Evolutionary conservation across 73 alveolate genomes (phyloP).

Genomic region (Tetrahymena elliotti): DNA sequence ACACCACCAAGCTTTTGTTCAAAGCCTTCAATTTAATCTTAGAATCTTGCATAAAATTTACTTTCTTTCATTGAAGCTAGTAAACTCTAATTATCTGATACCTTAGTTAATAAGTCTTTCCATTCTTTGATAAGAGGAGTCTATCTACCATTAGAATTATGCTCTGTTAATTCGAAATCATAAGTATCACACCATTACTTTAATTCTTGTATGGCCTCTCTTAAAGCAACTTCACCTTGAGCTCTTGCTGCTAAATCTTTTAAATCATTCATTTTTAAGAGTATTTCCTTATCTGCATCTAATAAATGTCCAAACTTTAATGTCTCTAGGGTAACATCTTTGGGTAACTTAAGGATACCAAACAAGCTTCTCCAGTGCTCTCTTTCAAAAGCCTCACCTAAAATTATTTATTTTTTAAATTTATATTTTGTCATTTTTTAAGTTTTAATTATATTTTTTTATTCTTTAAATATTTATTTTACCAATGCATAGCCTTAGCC

Average conservation of each 20-base stretch:
- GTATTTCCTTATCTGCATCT: constrained; percentile 50
- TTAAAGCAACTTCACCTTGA: constrained; percentile 96
- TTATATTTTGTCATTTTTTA: constrained; percentile 61
- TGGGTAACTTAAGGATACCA: constrained; percentile 87
- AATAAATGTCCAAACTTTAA: constrained; percentile 87
- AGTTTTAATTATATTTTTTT: background rate
- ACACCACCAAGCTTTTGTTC: constrained; percentile 89
- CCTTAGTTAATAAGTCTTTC: constrained; percentile 98
- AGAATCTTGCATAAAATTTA: constrained; percentile 83
- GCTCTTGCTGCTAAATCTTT: constrained; percentile 98
- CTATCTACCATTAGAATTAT: constrained; percentile 74
- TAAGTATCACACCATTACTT: constrained; percentile 66
- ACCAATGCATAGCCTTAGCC: background rate
- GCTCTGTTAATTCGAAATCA: constrained; percentile 72
- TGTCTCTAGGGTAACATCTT: constrained; percentile 93
- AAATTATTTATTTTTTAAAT: constrained; percentile 79
- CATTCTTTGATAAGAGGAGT: constrained; percentile 99
- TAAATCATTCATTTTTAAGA: constrained; percentile 78
- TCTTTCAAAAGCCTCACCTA: constrained; percentile 99
- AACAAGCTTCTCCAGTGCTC: constrained; percentile 99
- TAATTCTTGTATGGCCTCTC: constrained; percentile 94
- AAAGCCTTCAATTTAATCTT: constrained; percentile 92
- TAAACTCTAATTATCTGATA: constrained; percentile 95
- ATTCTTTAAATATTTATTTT: background rate
- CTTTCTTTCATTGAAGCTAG: constrained; percentile 95